A percentile compares a stretch with the other conserved stretches of the same genome.
phyloP scores from a whole-genome alignment of 2,329 filamentous ascomycete species.

The Calycina herbarum region DNA sequence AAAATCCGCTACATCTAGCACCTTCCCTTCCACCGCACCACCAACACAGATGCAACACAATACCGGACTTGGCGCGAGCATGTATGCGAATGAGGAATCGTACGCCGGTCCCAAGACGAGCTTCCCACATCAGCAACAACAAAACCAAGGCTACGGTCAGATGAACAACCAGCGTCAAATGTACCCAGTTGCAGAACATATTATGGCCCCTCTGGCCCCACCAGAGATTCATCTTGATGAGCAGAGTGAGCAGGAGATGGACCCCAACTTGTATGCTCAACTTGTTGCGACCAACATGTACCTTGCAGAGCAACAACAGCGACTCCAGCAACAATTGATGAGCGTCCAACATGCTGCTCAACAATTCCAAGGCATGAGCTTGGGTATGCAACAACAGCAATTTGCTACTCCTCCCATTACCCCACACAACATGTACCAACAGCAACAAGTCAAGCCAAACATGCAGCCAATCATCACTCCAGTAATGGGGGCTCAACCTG shows the following conservation, averaged over 20 bases:
- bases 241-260: slow-evolving; percentile 71
- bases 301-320: slow-evolving; percentile 90
- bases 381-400: slow-evolving; percentile 53
- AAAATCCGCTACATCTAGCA: slow-evolving; percentile 74
- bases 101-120: slow-evolving; percentile 39
- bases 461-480: slow-evolving; percentile 48
- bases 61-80: slow-evolving; percentile 32
- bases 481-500: slow-evolving; percentile 64
- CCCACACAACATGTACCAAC: slow-evolving; percentile 53
- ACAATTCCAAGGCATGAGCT: slow-evolving; percentile 75
- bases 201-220: slow-evolving; percentile 80
- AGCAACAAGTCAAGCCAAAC: slow-evolving; percentile 38
- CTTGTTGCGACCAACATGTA: slow-evolving; percentile 89
- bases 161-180: slow-evolving; percentile 53
- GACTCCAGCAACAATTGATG: slow-evolving; percentile 88
- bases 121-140: slow-evolving; percentile 26
- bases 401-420: slow-evolving; percentile 52
- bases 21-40: slow-evolving; percentile 66
- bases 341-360: slow-evolving; percentile 80
- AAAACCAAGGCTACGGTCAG: slow-evolving; percentile 42
- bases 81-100: slow-evolving; percentile 37
- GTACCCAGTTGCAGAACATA: slow-evolving; percentile 78
- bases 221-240: slow-evolving; percentile 76
- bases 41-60: slow-evolving; percentile 52
- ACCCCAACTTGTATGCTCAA: slow-evolving; percentile 84